phyloP scores from a whole-genome alignment of 495 filamentous ascomycete genomes.

The Penicillium fimorum region DNA sequence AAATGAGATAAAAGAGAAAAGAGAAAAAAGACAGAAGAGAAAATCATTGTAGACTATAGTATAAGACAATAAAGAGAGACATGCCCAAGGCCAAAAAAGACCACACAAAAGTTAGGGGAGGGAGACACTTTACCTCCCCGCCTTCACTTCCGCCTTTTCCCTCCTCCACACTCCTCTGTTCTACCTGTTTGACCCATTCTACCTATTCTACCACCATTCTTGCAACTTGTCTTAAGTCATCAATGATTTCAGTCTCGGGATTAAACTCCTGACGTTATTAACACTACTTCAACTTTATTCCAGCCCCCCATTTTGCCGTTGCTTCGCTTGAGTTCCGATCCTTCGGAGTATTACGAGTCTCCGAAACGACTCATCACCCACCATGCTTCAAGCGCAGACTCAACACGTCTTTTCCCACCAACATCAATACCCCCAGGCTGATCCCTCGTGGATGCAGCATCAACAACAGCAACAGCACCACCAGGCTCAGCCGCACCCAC shows the following conservation, averaged over 20 bases:
- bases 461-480: conserved; percentile 61
- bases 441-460: conserved; percentile 75
- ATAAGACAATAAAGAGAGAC: neutral
- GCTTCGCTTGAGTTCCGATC: conserved; percentile 19
- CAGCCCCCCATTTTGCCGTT: conserved; percentile 14
- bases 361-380: conserved; percentile 32
- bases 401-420: conserved; percentile 73
- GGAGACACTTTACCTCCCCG: conserved; percentile 25
- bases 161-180: conserved; percentile 20
- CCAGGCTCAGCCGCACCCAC: conserved; percentile 61
- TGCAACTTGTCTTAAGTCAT: conserved; percentile 17
- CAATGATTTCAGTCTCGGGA: conserved; percentile 27
- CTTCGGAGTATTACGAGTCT: conserved; percentile 41
- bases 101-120: conserved; percentile 26
- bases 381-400: conserved; percentile 52
- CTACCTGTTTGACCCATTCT: conserved; percentile 10
- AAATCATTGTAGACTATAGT: neutral
- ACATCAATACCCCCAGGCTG: conserved; percentile 75
- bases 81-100: conserved; percentile 4
- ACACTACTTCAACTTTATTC: conserved; percentile 10
- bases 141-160: conserved; percentile 27
- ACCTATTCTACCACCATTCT: conserved; percentile 11
- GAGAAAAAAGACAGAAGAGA: neutral
- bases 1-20: neutral
- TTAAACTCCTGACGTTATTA: conserved; percentile 26